Conservation (phyloP, 768 basidiomycete species). For the Auriscalpium vulgare region DNA sequence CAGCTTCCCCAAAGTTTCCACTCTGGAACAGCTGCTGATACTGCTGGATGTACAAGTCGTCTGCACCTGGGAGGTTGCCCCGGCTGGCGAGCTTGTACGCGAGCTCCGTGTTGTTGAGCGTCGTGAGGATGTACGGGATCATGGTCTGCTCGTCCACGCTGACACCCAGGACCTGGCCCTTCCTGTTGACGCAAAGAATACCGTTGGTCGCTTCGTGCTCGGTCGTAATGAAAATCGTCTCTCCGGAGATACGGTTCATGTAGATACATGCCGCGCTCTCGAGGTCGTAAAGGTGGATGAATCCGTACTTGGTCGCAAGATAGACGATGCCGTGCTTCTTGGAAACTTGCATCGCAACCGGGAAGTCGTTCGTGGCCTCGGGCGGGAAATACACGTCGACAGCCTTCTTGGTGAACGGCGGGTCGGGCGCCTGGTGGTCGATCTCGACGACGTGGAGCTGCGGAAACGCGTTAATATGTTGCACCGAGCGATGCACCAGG, state of each 20-base stretch:
- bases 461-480: neutral
- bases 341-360: conserved; percentile 98
- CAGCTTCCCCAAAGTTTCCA: conserved; percentile 88
- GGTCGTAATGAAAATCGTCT: conserved; percentile 98
- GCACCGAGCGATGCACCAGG: neutral
- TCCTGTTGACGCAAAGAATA: conserved; percentile 99
- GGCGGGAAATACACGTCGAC: conserved; percentile 99
- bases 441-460: conserved; percentile 98
- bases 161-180: conserved; percentile 96
- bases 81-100: conserved; percentile 97
- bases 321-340: conserved; percentile 95
- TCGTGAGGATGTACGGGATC: conserved; percentile 88
- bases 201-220: conserved; percentile 91
- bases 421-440: conserved; percentile 88
- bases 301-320: conserved; percentile 97
- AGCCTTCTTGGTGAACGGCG: conserved; percentile 92
- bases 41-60: conserved; percentile 92
- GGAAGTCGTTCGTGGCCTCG: conserved; percentile 97
- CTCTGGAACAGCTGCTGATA: conserved; percentile 86
- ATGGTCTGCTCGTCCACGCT: conserved; percentile 95
- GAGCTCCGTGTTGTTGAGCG: conserved; percentile 93
- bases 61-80: conserved; percentile 93
- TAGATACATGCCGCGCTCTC: conserved; percentile 96
- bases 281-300: conserved; percentile 98
- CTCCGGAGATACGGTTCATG: conserved; percentile 99